Evolutionary conservation across 2,329 filamentous ascomycete species (phyloP), one percentile per base, ranked within the genome.

Genomic region (Beauveria bassiana): DNA sequence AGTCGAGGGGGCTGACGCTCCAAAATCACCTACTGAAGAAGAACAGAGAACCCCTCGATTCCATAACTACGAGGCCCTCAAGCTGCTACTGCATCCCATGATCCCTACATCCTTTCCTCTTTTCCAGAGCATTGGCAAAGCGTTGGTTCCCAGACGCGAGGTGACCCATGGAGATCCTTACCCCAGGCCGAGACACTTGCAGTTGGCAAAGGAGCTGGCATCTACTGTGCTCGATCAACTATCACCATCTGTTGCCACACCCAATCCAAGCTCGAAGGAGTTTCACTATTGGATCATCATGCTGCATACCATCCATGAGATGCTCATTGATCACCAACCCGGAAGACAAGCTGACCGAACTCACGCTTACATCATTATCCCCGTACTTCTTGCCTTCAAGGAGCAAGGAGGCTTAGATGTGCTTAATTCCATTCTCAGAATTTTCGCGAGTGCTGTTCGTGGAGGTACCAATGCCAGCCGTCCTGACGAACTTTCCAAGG

Each of bases 371-470:
- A 79, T 87, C 16, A 83, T 88, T 59, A 89, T 91, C 49, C 82
- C 95, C 31, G 87, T 98, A 42, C 80, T 99, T 26, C 82, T 93
- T 61, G 89, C 91, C 1, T 97, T 99, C 77, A 93, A 93, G 72
- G 87, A 91, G 63, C 83, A 86, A 53, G 86, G 86, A 45, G 93
- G 95, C 0, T 81, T 99, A 62, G 81, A 86, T 9, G 81, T 86
- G 5, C 77, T 98, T 63, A 91, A 90, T 67, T 77, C 81, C 0
- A 86, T 96, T 70, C 81, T 96, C 10, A 78, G 84, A 46, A 80
- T 83, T 20, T 95, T 96, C 67, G 68, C 72, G n/a, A 61, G 63
- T 9, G 67, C 69, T 56, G 67, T 76, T 51, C 68, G 67, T 18
- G 64, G 70, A 31, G 68, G 68, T 3, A 59, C 67, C 20, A 68